A percentile compares a stretch with the other conserved stretches of the same genome.
These are phyloP conservation scores for Boletales sp. DNA, from an alignment of 768 basidiomycete species.

Conservation along the genomic window DNA sequence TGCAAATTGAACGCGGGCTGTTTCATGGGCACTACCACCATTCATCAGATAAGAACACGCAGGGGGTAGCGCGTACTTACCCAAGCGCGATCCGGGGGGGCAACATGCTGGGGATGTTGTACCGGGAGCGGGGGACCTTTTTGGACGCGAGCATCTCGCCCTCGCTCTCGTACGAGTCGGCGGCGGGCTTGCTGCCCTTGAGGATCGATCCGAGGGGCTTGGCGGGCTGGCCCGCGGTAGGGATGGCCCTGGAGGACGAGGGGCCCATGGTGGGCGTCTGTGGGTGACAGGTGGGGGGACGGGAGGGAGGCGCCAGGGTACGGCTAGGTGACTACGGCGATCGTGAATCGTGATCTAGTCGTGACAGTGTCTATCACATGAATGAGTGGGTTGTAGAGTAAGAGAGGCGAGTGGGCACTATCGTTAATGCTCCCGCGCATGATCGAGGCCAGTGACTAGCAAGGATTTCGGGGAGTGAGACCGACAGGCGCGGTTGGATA, in stretches of 20 bases:
- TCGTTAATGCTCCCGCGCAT: no score
- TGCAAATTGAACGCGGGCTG: constrained; percentile 38
- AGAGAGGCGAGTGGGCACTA: no score
- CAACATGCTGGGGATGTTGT: constrained; percentile 19
- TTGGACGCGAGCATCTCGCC: constrained; percentile 22
- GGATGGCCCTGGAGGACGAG: constrained; percentile 17
- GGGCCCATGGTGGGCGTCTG: constrained; percentile 16
- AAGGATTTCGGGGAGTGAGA: no score
- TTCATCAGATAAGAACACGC: constrained; percentile 30
- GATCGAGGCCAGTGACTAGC: no score
- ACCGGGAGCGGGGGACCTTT: constrained; percentile 16
- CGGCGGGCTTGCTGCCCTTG: constrained; percentile 20
- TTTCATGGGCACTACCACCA: constrained; percentile 35
- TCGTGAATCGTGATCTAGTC: no score
- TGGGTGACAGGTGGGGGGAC: constrained; percentile 14
- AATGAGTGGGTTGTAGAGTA: no score
- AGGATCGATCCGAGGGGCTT: constrained; percentile 28
- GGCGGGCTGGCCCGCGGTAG: constrained; percentile 22
- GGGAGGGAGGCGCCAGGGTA: constrained; percentile 10
- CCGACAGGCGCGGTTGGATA: no score
- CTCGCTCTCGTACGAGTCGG: constrained; percentile 31
- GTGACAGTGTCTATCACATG: no score
- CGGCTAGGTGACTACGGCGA: not conserved
- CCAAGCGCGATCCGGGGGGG: constrained; percentile 26
- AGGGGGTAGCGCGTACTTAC: constrained; percentile 15